Evolutionary conservation across 345 rosid species (phyloP).

Genomic region (Salix purpurea): DNA sequence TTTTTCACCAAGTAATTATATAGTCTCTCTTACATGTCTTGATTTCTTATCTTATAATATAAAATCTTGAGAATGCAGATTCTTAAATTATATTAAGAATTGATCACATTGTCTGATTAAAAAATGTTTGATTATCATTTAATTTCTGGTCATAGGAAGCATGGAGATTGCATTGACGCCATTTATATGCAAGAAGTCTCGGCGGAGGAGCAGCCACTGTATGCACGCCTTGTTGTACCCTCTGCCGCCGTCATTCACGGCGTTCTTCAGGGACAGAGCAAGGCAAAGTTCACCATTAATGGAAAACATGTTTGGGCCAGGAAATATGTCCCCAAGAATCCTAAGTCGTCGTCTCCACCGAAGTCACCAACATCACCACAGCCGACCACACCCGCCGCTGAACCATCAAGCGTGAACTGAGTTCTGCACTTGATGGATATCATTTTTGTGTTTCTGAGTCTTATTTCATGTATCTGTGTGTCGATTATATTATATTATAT

Average conservation of each 20-base stretch:
- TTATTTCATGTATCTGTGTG: background rate
- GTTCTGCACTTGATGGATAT: too few species aligned
- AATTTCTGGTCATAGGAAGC: constrained; percentile 31
- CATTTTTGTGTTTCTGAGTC: background rate
- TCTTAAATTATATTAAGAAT: background rate
- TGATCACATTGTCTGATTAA: background rate
- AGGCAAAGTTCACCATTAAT: constrained; percentile 55
- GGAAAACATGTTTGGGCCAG: constrained; percentile 78
- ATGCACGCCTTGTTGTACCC: constrained; percentile 46
- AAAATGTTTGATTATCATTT: too few species aligned
- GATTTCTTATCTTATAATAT: too few species aligned
- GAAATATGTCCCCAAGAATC: constrained; percentile 31
- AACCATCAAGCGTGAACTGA: background rate
- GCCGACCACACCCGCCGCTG: background rate
- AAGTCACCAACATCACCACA: background rate
- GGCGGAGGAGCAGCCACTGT: constrained; percentile 39
- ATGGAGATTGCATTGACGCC: constrained; percentile 48
- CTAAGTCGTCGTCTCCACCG: background rate
- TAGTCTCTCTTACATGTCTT: background rate
- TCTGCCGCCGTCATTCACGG: constrained; percentile 20
- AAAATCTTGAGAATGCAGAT: background rate
- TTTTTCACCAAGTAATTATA: constrained; percentile 46
- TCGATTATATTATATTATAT: too few species aligned
- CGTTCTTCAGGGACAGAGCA: constrained; percentile 32
- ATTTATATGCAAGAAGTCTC: constrained; percentile 48